These are phyloP conservation scores for Pyracantha coccinea DNA, from an alignment of 331 rosid species.

Conservation along the genomic window DNA sequence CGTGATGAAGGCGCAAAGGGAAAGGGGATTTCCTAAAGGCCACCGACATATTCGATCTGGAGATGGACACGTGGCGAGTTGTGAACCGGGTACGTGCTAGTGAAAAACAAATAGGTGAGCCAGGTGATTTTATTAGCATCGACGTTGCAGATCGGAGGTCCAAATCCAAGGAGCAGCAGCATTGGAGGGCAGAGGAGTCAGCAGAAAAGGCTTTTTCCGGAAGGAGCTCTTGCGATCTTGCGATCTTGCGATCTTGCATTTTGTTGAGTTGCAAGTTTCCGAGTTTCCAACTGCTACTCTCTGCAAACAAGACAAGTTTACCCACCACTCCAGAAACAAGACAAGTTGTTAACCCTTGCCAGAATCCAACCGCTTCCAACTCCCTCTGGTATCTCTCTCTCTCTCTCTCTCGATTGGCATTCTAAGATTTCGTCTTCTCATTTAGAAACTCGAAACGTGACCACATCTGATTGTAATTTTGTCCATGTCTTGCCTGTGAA, in stretches of 20 bases:
- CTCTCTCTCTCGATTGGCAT: neutral
- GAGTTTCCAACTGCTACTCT: no score
- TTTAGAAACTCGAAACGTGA: neutral
- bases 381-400: slow-evolving; percentile 25
- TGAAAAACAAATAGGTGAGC: no score
- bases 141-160: slow-evolving; percentile 13
- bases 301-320: neutral
- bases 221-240: no score
- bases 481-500: neutral
- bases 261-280: no score
- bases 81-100: neutral
- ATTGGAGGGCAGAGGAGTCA: no score
- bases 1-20: neutral
- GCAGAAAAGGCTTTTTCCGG: no score
- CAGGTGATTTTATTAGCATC: neutral
- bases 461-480: slow-evolving; percentile 34
- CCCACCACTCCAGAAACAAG: neutral
- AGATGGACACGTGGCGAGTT: slow-evolving; percentile 26
- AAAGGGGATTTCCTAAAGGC: neutral
- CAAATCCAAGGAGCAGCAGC: neutral
- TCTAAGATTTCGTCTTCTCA: neutral
- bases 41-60: slow-evolving; percentile 21
- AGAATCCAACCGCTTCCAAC: slow-evolving; percentile 16
- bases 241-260: no score
- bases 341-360: neutral